These are phyloP conservation scores for Hypomyces perniciosus DNA, from an alignment of 2,329 filamentous ascomycete genomes.

Conservation along the genomic window DNA sequence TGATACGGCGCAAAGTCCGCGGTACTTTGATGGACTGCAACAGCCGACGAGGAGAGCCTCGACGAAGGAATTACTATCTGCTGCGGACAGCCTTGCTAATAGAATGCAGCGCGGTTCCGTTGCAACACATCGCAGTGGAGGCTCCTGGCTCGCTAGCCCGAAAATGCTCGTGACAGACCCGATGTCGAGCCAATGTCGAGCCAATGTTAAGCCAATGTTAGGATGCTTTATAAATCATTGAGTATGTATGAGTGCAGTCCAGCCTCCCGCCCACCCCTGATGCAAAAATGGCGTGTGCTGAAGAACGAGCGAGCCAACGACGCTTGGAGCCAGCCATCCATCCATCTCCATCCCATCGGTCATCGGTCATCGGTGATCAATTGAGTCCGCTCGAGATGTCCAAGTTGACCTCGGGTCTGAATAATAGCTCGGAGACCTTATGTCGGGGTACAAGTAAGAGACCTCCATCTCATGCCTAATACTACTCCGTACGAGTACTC, in stretches of 20 bases:
- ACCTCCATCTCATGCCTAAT: not conserved
- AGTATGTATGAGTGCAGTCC: constrained; percentile 10
- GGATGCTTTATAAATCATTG: constrained; percentile 1
- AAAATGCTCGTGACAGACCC: not conserved
- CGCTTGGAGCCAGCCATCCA: constrained; percentile 7
- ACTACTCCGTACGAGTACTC: not conserved
- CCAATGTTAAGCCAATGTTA: not conserved
- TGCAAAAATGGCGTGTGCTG: constrained; percentile 7
- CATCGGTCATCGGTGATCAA: constrained; percentile 1
- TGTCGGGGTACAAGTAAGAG: too few relatives aligned
- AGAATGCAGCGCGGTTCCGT: too few relatives aligned
- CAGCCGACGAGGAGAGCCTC: too few relatives aligned
- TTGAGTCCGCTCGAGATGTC: not conserved
- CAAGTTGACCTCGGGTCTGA: too few relatives aligned
- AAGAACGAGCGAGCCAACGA: constrained; percentile 8
- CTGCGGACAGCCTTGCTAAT: too few relatives aligned
- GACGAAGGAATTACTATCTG: too few relatives aligned
- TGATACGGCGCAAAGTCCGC: not conserved
- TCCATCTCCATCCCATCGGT: not conserved
- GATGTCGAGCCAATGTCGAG: not conserved
- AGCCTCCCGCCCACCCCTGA: constrained; percentile 9
- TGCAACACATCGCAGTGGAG: not conserved
- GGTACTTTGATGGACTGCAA: too few relatives aligned
- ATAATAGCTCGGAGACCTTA: too few relatives aligned
- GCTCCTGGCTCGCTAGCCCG: not conserved